These are phyloP conservation scores for Cladorrhinum sp. DNA, from an alignment of 2,329 filamentous ascomycete genomes.

Conservation along the genomic window DNA sequence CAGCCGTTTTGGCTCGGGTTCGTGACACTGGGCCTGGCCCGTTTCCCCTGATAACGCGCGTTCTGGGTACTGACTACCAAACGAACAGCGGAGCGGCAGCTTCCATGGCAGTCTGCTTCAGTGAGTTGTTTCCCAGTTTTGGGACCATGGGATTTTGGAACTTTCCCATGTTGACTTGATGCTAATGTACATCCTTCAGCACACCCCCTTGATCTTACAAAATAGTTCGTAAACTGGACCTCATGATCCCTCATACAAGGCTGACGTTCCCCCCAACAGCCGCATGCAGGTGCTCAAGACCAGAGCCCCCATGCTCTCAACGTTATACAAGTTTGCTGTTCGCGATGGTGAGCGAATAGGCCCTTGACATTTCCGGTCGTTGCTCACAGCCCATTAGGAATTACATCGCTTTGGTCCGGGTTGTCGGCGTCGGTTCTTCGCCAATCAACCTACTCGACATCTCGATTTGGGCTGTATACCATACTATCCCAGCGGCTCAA, in stretches of 20 bases:
- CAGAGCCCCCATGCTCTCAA: slow-evolving; percentile 23
- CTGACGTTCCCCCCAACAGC: slow-evolving; percentile 5
- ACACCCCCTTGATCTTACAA: slow-evolving; percentile 25
- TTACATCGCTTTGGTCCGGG: slow-evolving; percentile 25
- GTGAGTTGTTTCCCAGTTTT: slow-evolving; percentile 13
- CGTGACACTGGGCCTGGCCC: slow-evolving; percentile 2
- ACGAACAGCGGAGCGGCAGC: slow-evolving; percentile 24
- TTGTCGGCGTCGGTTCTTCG: slow-evolving; percentile 25
- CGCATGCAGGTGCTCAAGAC: slow-evolving; percentile 27
- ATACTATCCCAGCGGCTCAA: slow-evolving; percentile 19
- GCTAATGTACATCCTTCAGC: slow-evolving; percentile 15
- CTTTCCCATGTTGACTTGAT: neutral
- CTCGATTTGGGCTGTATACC: slow-evolving; percentile 24
- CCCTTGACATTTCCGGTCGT: neutral
- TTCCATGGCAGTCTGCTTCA: slow-evolving; percentile 27
- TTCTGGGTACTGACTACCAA: neutral
- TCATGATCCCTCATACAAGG: neutral
- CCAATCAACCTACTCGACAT: slow-evolving; percentile 27
- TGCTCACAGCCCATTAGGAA: slow-evolving; percentile 2
- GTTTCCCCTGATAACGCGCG: neutral
- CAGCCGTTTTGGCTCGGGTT: slow-evolving; percentile 27
- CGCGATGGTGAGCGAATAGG: slow-evolving; percentile 18
- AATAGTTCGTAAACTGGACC: slow-evolving; percentile 20
- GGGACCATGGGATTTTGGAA: neutral
- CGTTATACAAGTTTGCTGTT: slow-evolving; percentile 20